Evolutionary conservation across 1,284 basidiomycete species (phyloP).

Genomic region (Anthracocystis setariae): DNA sequence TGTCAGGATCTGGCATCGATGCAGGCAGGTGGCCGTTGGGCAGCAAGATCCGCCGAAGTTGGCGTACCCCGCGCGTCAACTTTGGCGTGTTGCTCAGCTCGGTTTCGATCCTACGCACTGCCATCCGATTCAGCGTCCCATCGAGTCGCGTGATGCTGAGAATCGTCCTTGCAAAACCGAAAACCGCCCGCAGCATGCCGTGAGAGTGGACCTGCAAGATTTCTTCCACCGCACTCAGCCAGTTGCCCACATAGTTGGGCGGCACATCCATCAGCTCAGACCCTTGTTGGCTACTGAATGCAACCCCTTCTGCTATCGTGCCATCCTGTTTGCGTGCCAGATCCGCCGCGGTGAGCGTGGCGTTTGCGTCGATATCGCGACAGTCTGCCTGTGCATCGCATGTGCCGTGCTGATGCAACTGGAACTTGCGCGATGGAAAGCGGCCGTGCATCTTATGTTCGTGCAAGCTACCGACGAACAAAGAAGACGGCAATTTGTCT

Average conservation of each 20-base stretch:
- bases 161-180: slow-evolving; percentile 18
- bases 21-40: slow-evolving; percentile 42
- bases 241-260: slow-evolving; percentile 31
- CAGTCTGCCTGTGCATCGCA: slow-evolving; percentile 9
- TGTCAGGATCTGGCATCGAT: slow-evolving; percentile 33
- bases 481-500: slow-evolving; percentile 16
- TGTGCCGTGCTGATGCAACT: slow-evolving; percentile 15
- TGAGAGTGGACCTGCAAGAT: slow-evolving; percentile 14
- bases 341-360: slow-evolving; percentile 1
- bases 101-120: slow-evolving; percentile 13
- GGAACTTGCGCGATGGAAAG: slow-evolving; percentile 40
- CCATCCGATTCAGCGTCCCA: slow-evolving; percentile 20
- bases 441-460: slow-evolving; percentile 49
- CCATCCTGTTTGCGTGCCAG: background rate
- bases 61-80: slow-evolving; percentile 13
- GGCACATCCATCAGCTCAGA: slow-evolving; percentile 6
- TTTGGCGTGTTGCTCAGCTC: slow-evolving; percentile 26
- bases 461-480: slow-evolving; percentile 27
- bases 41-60: slow-evolving; percentile 28
- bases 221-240: slow-evolving; percentile 33
- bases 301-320: background rate
- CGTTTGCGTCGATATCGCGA: slow-evolving; percentile 9
- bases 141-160: slow-evolving; percentile 20
- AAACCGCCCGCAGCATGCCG: slow-evolving; percentile 13
- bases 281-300: background rate